These are phyloP conservation scores for Phytophthora citricola DNA, from an alignment of 352 stramenopile genomes.

Conservation along the genomic window DNA sequence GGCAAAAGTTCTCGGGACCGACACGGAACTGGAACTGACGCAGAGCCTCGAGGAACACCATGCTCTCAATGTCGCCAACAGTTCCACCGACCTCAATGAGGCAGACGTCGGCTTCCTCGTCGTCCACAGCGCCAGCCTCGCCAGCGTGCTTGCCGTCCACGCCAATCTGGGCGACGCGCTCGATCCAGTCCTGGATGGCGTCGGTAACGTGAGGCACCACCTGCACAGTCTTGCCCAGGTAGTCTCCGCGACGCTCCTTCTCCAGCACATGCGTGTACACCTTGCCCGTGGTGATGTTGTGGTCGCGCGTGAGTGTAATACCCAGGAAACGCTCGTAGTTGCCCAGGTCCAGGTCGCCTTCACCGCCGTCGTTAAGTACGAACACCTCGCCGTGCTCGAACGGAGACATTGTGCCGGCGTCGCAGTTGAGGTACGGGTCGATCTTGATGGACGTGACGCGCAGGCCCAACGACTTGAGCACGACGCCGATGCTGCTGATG, in stretches of 20 bases:
- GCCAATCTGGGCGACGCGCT: slow-evolving; percentile 95
- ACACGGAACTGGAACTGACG: slow-evolving; percentile 99
- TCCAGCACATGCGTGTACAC: slow-evolving; percentile 97
- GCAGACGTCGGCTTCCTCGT: slow-evolving; percentile 94
- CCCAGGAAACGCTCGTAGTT: slow-evolving; percentile 99
- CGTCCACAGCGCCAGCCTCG: slow-evolving; percentile 26
- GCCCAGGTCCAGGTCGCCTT: slow-evolving; percentile 97
- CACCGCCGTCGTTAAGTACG: slow-evolving; percentile 97
- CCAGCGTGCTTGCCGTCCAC: slow-evolving; percentile 86
- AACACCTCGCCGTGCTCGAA: slow-evolving; percentile 98
- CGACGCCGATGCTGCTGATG: slow-evolving; percentile 97
- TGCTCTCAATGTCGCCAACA: slow-evolving; percentile 99
- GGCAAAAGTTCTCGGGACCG: slow-evolving; percentile 97
- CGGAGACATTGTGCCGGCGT: slow-evolving; percentile 98
- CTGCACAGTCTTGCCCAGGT: slow-evolving; percentile 99
- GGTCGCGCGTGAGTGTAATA: slow-evolving; percentile 95
- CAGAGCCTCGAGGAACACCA: slow-evolving; percentile 99
- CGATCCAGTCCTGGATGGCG: slow-evolving; percentile 97
- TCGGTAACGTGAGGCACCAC: slow-evolving; percentile 97
- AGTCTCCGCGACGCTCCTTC: slow-evolving; percentile 96
- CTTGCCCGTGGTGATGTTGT: slow-evolving; percentile 99
- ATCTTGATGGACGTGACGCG: slow-evolving; percentile 99
- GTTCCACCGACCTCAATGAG: slow-evolving; percentile 99
- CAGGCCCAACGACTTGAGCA: slow-evolving; percentile 96
- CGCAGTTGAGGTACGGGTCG: slow-evolving; percentile 99